Evolutionary conservation across 2,329 filamentous ascomycete genomes (phyloP), one percentile per base, ranked within the genome.

Genomic region (Colletotrichum cereale): DNA sequence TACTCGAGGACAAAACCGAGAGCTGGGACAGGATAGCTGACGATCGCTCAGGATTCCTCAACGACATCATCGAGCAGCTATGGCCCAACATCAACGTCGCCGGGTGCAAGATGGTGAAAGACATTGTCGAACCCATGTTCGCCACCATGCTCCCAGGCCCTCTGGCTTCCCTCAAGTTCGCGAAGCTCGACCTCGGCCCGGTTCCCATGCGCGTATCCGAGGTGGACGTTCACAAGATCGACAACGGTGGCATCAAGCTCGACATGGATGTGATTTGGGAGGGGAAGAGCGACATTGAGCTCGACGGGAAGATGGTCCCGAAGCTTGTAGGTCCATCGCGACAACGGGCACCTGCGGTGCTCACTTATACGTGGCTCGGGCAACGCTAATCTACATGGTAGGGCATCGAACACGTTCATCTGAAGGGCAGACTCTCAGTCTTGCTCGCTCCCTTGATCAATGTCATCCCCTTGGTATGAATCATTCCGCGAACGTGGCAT

Each of bases 21-120:
- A 18, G 10, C 6, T 14, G 16, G 53, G 34, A 16, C 12, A 2
- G 8, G 5, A n/a, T 26, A 36, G 44, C 57, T 76, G 36, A 76
- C 29, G 58, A 36, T 31, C 29, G n/a, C 6, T 16, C 48, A 79
- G 79, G 78, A 31, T 86, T 86, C 73, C 79, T 86, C 62, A 86
- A 86, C 74, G 84, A 86, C 70, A 82, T 86, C 40, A 79, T 86
- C 47, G 79, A 75, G 18, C 83, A 85, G 66, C 75, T 86, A 75
- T 86, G 85, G 85, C 85, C 85, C 44, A 86, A 86, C 74, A 85
- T 86, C 77, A 81, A 80, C 53, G 79, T 84, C 6, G 84, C 82
- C 26, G 83, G 80, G 50, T 77, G 79, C 75, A 78, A 79, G 56
- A 86, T 85, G 78, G 77, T 81, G 52, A 86, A 86, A 72, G 81